Evolutionary conservation across 345 rosid species (phyloP).

Genomic region (Salix purpurea): DNA sequence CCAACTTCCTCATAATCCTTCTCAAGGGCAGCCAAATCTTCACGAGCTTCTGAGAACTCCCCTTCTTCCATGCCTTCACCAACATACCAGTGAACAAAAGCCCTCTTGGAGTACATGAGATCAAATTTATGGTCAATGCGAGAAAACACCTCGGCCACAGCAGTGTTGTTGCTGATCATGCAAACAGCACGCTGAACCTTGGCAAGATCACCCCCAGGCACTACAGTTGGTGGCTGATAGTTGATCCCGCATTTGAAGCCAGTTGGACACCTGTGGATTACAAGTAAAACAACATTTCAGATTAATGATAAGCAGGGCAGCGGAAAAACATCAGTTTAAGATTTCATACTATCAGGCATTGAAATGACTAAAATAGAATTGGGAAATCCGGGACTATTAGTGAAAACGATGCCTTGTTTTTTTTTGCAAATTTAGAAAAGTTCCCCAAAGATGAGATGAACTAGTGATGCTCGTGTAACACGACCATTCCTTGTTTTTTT

Average conservation of each 20-base stretch:
- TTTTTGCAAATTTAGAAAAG: background rate
- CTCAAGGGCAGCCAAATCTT: constrained; percentile 35
- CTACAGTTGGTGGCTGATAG: constrained; percentile 34
- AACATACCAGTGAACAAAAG: constrained; percentile 39
- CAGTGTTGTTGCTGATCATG: constrained; percentile 43
- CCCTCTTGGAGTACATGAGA: constrained; percentile 39
- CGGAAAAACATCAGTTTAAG: background rate
- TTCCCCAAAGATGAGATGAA: background rate
- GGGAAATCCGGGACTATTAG: background rate
- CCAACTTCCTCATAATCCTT: constrained; percentile 34
- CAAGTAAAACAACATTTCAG: background rate
- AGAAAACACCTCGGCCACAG: constrained; percentile 39
- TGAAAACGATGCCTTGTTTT: background rate
- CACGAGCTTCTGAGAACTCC: constrained; percentile 37
- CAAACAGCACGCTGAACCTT: constrained; percentile 38
- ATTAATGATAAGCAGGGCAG: background rate
- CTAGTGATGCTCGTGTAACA: background rate
- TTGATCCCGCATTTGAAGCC: constrained; percentile 40
- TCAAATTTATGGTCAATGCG: constrained; percentile 36
- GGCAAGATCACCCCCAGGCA: constrained; percentile 39
- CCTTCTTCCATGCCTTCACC: constrained; percentile 45
- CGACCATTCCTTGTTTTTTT: background rate
- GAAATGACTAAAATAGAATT: background rate
- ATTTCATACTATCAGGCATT: background rate
- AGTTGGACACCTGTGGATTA: constrained; percentile 31